Evolutionary conservation across 2,329 filamentous ascomycete genomes (phyloP), one percentile per base, ranked within the genome.

Genomic region (Magnaporthales sp.): DNA sequence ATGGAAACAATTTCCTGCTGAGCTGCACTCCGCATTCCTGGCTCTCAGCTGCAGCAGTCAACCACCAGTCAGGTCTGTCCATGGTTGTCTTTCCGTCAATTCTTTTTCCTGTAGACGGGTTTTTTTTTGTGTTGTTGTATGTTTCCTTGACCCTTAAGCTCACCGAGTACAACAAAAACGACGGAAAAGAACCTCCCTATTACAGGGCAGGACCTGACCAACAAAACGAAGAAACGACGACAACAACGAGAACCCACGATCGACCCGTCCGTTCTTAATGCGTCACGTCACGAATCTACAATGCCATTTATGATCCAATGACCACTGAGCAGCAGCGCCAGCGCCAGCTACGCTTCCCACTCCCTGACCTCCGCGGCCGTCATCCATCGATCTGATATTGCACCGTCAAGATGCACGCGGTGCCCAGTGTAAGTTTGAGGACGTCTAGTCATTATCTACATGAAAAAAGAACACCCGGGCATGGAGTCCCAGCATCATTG

Each of bases 391-490:
- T 26, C 54, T 31, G 64, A 58, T 32, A 22, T 71, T 72, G 67
- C 67, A 64, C 65, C 58, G 31, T 67, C 72, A 77, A 69, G 67
- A 78, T 78, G 77, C 76, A 77, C 71, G 74, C 76, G 65, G 77
- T 78, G 70, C 76, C 77, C 66, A 82, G 79, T 78, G 80, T 82
- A 80, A 81, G 80, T 81, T 56, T 68, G 27, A 62, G 24, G 62
- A 54, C 30, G 30, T 32, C 30, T 26, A 27, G n/a, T 38, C 24
- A 26, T 51, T 32, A 4, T n/a, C 9, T 26, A 22, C 61, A 22
- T 22, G n/a, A 15, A 31, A 63, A 63, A 19, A 9, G n/a, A 11
- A 26, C 62, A 26, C 11, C 15, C 10, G 62, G 9, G 26, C 24
- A 46, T 15, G 31, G 38, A 22, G 51, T 15, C 62, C 31, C 15